phyloP scores from a whole-genome alignment of 768 basidiomycete species.

The Psilocybe subaeruginosa region DNA sequence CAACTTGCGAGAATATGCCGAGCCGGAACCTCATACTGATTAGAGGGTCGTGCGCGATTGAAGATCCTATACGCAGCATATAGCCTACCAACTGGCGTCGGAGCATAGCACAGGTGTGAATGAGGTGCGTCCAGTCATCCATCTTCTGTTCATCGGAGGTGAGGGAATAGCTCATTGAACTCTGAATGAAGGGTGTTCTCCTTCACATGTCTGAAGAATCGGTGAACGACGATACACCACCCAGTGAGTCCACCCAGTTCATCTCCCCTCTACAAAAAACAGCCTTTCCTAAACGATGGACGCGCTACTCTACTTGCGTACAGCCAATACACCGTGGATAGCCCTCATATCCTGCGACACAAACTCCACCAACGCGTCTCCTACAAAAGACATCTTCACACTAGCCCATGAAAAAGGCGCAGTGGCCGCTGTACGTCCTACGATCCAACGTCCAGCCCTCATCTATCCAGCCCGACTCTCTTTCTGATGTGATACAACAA shows the following conservation, averaged over 20 bases:
- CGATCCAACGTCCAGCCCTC: neutral
- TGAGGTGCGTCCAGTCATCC: too few species aligned
- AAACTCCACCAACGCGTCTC: slow-evolving; percentile 1
- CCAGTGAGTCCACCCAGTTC: neutral
- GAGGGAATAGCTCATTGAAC: too few species aligned
- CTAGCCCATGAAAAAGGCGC: slow-evolving; percentile 10
- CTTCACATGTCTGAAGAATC: slow-evolving; percentile 11
- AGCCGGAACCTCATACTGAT: too few species aligned
- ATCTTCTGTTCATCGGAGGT: too few species aligned
- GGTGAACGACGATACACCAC: neutral
- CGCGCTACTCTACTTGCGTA: neutral
- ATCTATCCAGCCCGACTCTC: neutral
- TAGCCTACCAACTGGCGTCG: too few species aligned
- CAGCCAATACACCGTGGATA: slow-evolving; percentile 8
- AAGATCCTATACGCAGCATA: too few species aligned
- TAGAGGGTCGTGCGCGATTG: too few species aligned
- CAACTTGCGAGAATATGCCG: too few species aligned
- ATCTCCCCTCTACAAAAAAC: too few species aligned
- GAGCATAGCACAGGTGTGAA: too few species aligned
- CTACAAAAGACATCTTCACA: slow-evolving; percentile 2
- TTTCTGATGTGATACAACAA: neutral
- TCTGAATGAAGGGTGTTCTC: neutral
- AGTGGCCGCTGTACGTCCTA: slow-evolving; percentile 2
- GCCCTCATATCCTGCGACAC: slow-evolving; percentile 9
- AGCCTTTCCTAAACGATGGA: too few species aligned